Percentiles rank a stretch among this genome's conserved stretches.
These are phyloP conservation scores for Aristolochia contorta DNA, from an alignment of 164 flowering plant genomes.

Conservation along the genomic window DNA sequence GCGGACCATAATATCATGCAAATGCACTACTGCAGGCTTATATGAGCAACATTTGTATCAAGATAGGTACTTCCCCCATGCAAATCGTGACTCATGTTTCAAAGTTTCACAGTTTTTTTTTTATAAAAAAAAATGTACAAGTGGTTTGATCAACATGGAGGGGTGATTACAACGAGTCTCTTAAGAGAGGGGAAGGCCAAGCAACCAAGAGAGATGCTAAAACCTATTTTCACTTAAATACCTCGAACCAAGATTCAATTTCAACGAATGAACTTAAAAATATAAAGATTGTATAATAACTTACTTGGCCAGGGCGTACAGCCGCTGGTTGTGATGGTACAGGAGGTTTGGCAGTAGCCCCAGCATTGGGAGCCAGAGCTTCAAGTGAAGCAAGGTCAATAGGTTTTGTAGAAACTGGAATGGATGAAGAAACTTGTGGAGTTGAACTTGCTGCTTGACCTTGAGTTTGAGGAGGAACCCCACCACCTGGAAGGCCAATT, in stretches of 20 bases:
- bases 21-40: too few relatives aligned
- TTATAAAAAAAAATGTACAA: too few relatives aligned
- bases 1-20: background rate
- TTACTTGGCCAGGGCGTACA: conserved; percentile 95
- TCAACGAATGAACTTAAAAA: background rate
- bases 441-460: conserved; percentile 19
- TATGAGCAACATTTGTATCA: too few relatives aligned
- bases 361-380: conserved; percentile 38
- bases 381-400: conserved; percentile 89
- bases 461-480: conserved; percentile 77
- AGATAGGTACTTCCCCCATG: too few relatives aligned
- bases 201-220: too few relatives aligned
- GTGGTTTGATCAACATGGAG: too few relatives aligned
- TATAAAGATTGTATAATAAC: background rate
- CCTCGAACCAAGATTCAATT: too few relatives aligned
- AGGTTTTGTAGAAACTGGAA: conserved; percentile 50
- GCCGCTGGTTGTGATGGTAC: conserved; percentile 49
- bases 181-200: too few relatives aligned
- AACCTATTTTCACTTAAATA: too few relatives aligned
- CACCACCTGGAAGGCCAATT: conserved; percentile 88
- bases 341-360: conserved; percentile 28
- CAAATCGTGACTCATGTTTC: too few relatives aligned
- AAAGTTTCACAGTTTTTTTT: too few relatives aligned
- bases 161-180: too few relatives aligned
- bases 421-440: conserved; percentile 11